Conservation (phyloP, 2,329 filamentous ascomycete genomes). For the Claviceps fusiformis region DNA sequence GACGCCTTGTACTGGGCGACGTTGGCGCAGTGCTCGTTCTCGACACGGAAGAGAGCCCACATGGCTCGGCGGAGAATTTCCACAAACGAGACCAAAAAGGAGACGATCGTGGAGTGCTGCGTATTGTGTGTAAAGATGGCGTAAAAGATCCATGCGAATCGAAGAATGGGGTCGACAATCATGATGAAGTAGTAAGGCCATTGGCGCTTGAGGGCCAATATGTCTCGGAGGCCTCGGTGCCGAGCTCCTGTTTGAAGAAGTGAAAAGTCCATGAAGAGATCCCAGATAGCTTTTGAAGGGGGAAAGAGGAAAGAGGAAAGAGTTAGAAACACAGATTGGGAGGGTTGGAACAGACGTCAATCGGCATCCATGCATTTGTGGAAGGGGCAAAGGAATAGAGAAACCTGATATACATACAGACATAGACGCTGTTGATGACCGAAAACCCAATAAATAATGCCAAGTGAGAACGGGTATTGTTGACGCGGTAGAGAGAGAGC, state of each 20-base stretch:
- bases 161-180: slow-evolving; percentile 66
- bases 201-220: slow-evolving; percentile 61
- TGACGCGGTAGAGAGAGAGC: slow-evolving; percentile 72
- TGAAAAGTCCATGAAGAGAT: slow-evolving; percentile 92
- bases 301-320: not conserved
- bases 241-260: slow-evolving; percentile 65
- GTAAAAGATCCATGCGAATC: slow-evolving; percentile 93
- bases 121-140: slow-evolving; percentile 66
- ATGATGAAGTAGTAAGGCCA: slow-evolving; percentile 86
- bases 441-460: slow-evolving; percentile 71
- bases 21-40: slow-evolving; percentile 94
- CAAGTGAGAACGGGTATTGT: slow-evolving; percentile 40
- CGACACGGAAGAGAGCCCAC: slow-evolving; percentile 87
- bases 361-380: not conserved
- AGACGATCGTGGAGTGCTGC: slow-evolving; percentile 72
- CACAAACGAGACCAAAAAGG: slow-evolving; percentile 63
- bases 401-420: slow-evolving; percentile 31
- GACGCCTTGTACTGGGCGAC: slow-evolving; percentile 82
- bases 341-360: not conserved
- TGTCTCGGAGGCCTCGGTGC: slow-evolving; percentile 57
- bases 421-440: slow-evolving; percentile 70
- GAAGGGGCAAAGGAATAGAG: not conserved
- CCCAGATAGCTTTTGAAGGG: slow-evolving; percentile 54
- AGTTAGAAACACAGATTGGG: no score
- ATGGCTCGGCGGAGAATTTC: slow-evolving; percentile 78